Conservation (phyloP, 176 grass and related monocot genomes). For the Pontederia crassipes region DNA sequence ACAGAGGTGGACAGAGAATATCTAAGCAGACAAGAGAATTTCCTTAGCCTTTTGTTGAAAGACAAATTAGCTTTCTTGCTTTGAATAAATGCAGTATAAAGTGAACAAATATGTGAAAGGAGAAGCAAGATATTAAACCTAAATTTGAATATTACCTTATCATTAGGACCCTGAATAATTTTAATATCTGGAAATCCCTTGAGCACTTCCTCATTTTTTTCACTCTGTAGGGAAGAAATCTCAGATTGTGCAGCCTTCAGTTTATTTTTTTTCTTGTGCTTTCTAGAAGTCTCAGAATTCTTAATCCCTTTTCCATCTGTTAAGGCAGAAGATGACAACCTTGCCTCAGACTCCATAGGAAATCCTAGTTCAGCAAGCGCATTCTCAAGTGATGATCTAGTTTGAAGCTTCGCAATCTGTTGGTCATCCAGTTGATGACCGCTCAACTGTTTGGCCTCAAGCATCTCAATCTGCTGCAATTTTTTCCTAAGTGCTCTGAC, state of each 20-base stretch:
- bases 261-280: constrained; percentile 73
- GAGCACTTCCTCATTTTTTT: constrained; percentile 22
- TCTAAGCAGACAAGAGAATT: no score
- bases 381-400: constrained; percentile 50
- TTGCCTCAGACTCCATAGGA: constrained; percentile 35
- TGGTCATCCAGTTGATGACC: constrained; percentile 78
- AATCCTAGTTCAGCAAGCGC: constrained; percentile 76
- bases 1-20: no score
- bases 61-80: no score
- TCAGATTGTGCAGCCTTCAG: constrained; percentile 36
- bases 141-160: constrained; percentile 40
- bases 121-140: constrained; percentile 2
- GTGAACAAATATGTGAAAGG: not conserved
- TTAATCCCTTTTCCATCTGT: constrained; percentile 39
- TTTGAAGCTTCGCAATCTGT: constrained; percentile 73
- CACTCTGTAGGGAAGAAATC: constrained; percentile 30
- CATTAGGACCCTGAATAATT: constrained; percentile 25
- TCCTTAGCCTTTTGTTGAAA: no score
- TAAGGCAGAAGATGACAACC: constrained; percentile 19
- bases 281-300: constrained; percentile 66
- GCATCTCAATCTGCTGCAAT: constrained; percentile 97
- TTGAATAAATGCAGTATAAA: not conserved
- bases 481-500: constrained; percentile 83
- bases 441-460: constrained; percentile 60
- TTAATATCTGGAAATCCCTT: constrained; percentile 32